Conservation (phyloP, 805 yeast genomes). For the Myxozyma monticola region DNA sequence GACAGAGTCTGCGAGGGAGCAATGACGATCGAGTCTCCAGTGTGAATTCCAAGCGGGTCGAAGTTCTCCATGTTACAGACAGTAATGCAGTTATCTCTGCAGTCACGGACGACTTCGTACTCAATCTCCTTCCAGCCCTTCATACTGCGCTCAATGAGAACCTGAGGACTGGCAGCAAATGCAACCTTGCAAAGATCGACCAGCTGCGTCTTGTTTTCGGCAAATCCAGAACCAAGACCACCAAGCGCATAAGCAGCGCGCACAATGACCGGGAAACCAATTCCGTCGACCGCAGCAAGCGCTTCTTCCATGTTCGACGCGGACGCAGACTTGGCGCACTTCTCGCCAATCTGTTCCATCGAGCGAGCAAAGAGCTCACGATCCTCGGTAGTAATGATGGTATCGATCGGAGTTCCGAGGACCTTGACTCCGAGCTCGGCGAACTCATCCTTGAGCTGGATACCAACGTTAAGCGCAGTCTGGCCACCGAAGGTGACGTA, state of each 20-base stretch:
- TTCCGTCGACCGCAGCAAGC: slow-evolving; percentile 73
- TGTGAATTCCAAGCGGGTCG: slow-evolving; percentile 97
- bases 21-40: slow-evolving; percentile 98
- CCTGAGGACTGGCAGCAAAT: slow-evolving; percentile 94
- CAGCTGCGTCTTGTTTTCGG: slow-evolving; percentile 81
- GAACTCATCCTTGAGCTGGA: slow-evolving; percentile 91
- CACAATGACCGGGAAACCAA: slow-evolving; percentile 93
- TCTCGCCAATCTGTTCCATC: slow-evolving; percentile 92
- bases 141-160: slow-evolving; percentile 91
- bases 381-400: slow-evolving; percentile 96
- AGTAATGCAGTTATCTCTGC: slow-evolving; percentile 94
- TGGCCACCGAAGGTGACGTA: slow-evolving; percentile 98
- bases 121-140: slow-evolving; percentile 99
- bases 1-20: slow-evolving; percentile 98
- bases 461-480: slow-evolving; percentile 96
- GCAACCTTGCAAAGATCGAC: slow-evolving; percentile 84
- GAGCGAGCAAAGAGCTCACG: slow-evolving; percentile 93
- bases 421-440: slow-evolving; percentile 90
- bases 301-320: slow-evolving; percentile 82
- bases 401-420: slow-evolving; percentile 93
- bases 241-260: slow-evolving; percentile 98
- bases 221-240: slow-evolving; percentile 98
- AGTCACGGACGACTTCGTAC: slow-evolving; percentile 98
- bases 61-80: slow-evolving; percentile 99
- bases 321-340: slow-evolving; percentile 91